These are phyloP conservation scores for Polychytrium aggregatum DNA, from an alignment of 192 early-diverging fungal species.

Conservation along the genomic window DNA sequence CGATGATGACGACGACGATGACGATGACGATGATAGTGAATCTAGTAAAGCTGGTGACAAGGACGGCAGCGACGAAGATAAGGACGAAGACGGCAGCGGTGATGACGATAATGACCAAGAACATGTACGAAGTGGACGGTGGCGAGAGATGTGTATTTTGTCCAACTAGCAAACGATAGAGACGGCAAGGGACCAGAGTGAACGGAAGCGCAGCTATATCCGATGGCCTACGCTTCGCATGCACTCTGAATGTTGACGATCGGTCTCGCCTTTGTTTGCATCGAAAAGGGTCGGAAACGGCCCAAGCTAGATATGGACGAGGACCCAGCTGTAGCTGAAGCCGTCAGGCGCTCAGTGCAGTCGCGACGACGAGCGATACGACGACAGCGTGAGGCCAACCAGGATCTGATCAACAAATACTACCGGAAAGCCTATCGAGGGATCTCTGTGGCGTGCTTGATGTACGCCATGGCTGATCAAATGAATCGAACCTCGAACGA, in stretches of 20 bases:
- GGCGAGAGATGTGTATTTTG: too few species aligned
- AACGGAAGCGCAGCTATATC: too few species aligned
- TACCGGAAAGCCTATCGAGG: constrained; percentile 66
- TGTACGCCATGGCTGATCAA: constrained; percentile 65
- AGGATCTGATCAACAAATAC: constrained; percentile 57
- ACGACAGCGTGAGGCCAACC: constrained; percentile 16
- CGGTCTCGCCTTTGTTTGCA: too few species aligned
- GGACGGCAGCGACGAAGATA: constrained; percentile 22
- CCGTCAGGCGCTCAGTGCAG: too few species aligned
- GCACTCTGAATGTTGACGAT: too few species aligned
- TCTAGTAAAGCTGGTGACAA: constrained; percentile 19
- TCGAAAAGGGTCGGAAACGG: too few species aligned
- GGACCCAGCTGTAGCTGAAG: too few species aligned
- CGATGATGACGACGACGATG: constrained; percentile 8
- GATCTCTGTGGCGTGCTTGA: constrained; percentile 55
- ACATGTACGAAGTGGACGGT: too few species aligned
- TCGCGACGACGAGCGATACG: constrained; percentile 2
- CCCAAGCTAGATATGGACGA: too few species aligned
- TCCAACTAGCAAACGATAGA: too few species aligned
- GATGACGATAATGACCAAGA: constrained; percentile 15
- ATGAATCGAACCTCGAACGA: constrained; percentile 59
- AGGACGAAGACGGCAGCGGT: not conserved
- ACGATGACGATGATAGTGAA: constrained; percentile 13
- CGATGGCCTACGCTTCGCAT: too few species aligned
- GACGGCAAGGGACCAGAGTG: too few species aligned